A percentile compares a stretch with the other conserved stretches of the same genome.
These are phyloP conservation scores for Trichosporon sp. DNA, from an alignment of 1,284 basidiomycete species.

Conservation along the genomic window DNA sequence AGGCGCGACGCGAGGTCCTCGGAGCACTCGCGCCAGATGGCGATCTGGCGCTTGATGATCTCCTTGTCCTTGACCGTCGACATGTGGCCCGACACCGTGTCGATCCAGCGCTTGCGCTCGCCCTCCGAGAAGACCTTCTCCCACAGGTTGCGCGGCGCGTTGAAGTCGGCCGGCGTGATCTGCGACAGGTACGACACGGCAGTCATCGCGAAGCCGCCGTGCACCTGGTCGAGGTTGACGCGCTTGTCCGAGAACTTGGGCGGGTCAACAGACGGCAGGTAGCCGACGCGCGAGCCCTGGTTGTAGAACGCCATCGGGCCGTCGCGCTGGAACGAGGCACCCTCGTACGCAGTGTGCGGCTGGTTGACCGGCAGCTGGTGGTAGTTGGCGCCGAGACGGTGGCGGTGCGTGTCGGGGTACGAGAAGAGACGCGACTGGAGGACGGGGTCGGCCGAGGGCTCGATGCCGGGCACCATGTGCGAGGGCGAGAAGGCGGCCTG, in stretches of 20 bases:
- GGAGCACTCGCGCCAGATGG: conserved; percentile 72
- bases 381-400: conserved; percentile 67
- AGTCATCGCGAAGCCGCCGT: conserved; percentile 70
- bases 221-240: conserved; percentile 50
- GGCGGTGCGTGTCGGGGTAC: conserved; percentile 89
- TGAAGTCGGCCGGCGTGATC: conserved; percentile 80
- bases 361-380: conserved; percentile 82
- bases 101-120: conserved; percentile 64
- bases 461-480: conserved; percentile 78
- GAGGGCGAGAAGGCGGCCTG: conserved; percentile 64
- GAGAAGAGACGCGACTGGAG: conserved; percentile 89
- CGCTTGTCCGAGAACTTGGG: conserved; percentile 35
- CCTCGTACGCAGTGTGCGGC: conserved; percentile 57
- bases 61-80: conserved; percentile 60
- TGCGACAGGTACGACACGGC: conserved; percentile 69
- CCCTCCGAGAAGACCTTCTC: conserved; percentile 68
- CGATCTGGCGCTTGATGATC: conserved; percentile 67
- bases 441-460: conserved; percentile 82
- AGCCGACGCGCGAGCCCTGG: conserved; percentile 80
- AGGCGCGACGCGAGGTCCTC: conserved; percentile 67
- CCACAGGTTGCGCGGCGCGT: conserved; percentile 79
- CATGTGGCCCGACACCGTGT: conserved; percentile 72
- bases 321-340: conserved; percentile 73
- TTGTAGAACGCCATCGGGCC: conserved; percentile 60
- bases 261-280: conserved; percentile 65